A percentile compares a stretch with the other conserved stretches of the same genome.
phyloP scores from a whole-genome alignment of 1,139 yeast species.

The Insectozyma bohioensis region DNA sequence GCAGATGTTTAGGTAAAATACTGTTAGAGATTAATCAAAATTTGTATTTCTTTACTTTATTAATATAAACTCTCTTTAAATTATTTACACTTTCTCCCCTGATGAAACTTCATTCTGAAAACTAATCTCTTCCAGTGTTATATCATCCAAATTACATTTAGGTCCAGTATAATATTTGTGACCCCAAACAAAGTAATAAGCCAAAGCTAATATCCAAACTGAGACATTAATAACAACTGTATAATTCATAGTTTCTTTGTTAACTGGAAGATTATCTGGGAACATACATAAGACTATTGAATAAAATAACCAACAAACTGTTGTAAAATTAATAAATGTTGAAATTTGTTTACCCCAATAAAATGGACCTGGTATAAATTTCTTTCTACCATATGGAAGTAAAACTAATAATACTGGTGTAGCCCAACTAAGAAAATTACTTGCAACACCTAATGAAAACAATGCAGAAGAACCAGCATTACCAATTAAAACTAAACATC shows the following conservation, averaged over 20 bases:
- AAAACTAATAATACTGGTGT: constrained; percentile 23
- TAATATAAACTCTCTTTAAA: too few relatives aligned
- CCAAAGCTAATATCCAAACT: constrained; percentile 28
- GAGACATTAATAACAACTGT: constrained; percentile 35
- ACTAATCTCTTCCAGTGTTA: too few relatives aligned
- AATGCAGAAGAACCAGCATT: constrained; percentile 58
- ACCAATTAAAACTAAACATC: constrained; percentile 54
- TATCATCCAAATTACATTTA: constrained; percentile 28
- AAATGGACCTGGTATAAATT: constrained; percentile 63
- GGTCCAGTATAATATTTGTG: constrained; percentile 32
- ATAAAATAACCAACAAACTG: constrained; percentile 27
- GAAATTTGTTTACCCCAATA: constrained; percentile 53
- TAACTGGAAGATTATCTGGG: constrained; percentile 27
- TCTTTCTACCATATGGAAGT: constrained; percentile 25
- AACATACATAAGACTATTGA: constrained; percentile 40
- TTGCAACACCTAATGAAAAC: constrained; percentile 50
- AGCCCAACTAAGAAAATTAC: constrained; percentile 43
- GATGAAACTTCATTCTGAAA: too few relatives aligned
- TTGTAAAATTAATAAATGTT: constrained; percentile 24
- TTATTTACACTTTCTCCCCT: too few relatives aligned
- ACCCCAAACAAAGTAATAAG: constrained; percentile 29
- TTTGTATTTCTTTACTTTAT: too few relatives aligned
- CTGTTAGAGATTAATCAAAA: constrained; percentile 8
- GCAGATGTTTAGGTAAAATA: too few relatives aligned
- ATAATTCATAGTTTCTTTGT: constrained; percentile 33